Evolutionary conservation across 352 stramenopile species (phyloP).

Genomic region (Thraustochytrium striatum): DNA sequence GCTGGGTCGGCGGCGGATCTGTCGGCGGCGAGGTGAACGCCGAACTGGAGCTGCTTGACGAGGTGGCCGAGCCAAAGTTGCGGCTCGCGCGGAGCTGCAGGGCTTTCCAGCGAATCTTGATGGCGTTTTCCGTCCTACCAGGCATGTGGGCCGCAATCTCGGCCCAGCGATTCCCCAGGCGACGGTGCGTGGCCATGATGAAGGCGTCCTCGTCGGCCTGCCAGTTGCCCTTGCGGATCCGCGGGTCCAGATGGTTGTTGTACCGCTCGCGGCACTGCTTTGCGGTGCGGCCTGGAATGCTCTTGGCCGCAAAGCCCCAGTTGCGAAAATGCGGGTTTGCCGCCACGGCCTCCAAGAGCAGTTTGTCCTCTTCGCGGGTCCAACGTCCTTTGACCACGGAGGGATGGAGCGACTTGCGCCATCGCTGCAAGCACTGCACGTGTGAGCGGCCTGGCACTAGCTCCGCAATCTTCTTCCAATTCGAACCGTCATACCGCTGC

Average conservation of each 20-base stretch:
- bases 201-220: constrained; percentile 73
- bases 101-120: constrained; percentile 80
- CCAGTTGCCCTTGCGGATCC: constrained; percentile 78
- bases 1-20: neutral
- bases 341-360: constrained; percentile 74
- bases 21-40: neutral
- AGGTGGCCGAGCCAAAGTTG: neutral
- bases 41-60: neutral
- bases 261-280: constrained; percentile 82
- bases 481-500: constrained; percentile 71
- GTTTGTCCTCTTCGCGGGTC: constrained; percentile 77
- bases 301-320: constrained; percentile 74
- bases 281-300: constrained; percentile 71
- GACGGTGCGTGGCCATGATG: constrained; percentile 66
- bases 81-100: constrained; percentile 56
- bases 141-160: constrained; percentile 73
- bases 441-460: constrained; percentile 74
- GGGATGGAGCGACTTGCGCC: constrained; percentile 78
- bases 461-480: constrained; percentile 79
- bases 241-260: constrained; percentile 78
- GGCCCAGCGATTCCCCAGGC: constrained; percentile 76
- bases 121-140: constrained; percentile 75
- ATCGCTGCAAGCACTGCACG: constrained; percentile 77
- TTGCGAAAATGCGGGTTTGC: constrained; percentile 71
- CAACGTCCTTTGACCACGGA: constrained; percentile 77